Evolutionary conservation across 2,329 filamentous ascomycete genomes (phyloP).

Genomic region (Proliferodiscus dingleyae): DNA sequence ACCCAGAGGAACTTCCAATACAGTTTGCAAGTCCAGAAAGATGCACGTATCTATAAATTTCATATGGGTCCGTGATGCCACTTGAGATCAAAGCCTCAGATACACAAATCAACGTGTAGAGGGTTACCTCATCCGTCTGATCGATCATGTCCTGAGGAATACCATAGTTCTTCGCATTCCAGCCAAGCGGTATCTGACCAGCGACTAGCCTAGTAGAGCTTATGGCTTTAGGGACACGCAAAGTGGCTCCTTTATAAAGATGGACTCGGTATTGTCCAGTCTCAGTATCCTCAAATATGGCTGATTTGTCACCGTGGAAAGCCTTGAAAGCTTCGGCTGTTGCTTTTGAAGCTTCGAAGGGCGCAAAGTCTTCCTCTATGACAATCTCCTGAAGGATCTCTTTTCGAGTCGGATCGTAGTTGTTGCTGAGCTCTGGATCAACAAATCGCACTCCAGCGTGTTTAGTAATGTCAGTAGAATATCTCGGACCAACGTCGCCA

Average conservation of each 20-base stretch:
- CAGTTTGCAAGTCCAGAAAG: slow-evolving; percentile 98
- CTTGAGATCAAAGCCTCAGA: slow-evolving; percentile 85
- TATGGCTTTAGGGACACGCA: slow-evolving; percentile 95
- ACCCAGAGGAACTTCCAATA: slow-evolving; percentile 96
- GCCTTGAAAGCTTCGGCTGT: slow-evolving; percentile 96
- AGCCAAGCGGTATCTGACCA: slow-evolving; percentile 93
- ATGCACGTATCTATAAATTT: slow-evolving; percentile 99
- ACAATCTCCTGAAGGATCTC: slow-evolving; percentile 96
- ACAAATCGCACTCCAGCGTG: slow-evolving; percentile 97
- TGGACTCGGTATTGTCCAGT: slow-evolving; percentile 92
- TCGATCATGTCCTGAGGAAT: slow-evolving; percentile 96
- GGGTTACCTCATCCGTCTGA: slow-evolving; percentile 92
- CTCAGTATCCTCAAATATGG: slow-evolving; percentile 91
- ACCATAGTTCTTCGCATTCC: slow-evolving; percentile 95
- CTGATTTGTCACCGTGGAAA: slow-evolving; percentile 94
- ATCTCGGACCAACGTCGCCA: slow-evolving; percentile 95
- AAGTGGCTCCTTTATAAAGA: slow-evolving; percentile 88
- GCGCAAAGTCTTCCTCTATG: slow-evolving; percentile 93
- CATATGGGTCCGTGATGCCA: slow-evolving; percentile 97
- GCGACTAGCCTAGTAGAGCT: slow-evolving; percentile 96
- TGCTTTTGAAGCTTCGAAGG: slow-evolving; percentile 96
- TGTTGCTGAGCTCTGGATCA: slow-evolving; percentile 92
- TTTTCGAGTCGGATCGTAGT: slow-evolving; percentile 98
- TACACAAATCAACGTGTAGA: slow-evolving; percentile 91
- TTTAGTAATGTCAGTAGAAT: slow-evolving; percentile 93